Evolutionary conservation across 345 rosid genomes (phyloP), one percentile per base, ranked within the genome.

Genomic region (Hibiscus mutabilis): DNA sequence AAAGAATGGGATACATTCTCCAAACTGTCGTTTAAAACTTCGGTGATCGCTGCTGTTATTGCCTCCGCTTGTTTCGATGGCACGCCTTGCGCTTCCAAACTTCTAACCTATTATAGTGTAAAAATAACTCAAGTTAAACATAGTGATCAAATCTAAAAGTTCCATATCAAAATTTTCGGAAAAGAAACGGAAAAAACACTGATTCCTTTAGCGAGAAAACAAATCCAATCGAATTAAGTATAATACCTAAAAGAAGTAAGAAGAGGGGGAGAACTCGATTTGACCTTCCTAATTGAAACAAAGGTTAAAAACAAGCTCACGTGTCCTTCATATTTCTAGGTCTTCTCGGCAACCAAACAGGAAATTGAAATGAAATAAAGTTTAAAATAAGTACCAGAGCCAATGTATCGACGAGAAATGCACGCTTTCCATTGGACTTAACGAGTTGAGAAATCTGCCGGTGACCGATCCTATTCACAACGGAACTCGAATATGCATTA

Each of bases 31-130:
- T 86, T 84, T 40, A 89, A 80, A 55, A 92, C 92, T 64, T 87
- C 86, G 8, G 93, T 90, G 12, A 95, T 89, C 27, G 93, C 91
- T 6, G 82, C 83, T 0, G 97, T 90, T 64, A 95, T 90, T 0
- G 91, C 96, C 83, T 92, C 98, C 0, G 97, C 97, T 76, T 95
- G 96, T 76, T 86, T 90, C n/a, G 97, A 85, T 3, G 99, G 96
- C 62, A 92, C 75, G 5, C 92, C 96, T 79, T 92, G 81, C 2
- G 91, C 87, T 81, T 95, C 99, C 33, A 90, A 82, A 61, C 85
- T 77, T 82, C 97, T 84, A 65, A 92, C 98, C 97, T 95, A 81
- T 55, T 70, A 37, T 37, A 59, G 56, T 19, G 14, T 5, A 37
- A 6, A 53, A 70, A 42, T 19, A 51, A 75, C 52, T 10, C 16